Base-by-base conservation (phyloP, 192 early-diverging fungal species). In the Physocladia obscura region DNA sequence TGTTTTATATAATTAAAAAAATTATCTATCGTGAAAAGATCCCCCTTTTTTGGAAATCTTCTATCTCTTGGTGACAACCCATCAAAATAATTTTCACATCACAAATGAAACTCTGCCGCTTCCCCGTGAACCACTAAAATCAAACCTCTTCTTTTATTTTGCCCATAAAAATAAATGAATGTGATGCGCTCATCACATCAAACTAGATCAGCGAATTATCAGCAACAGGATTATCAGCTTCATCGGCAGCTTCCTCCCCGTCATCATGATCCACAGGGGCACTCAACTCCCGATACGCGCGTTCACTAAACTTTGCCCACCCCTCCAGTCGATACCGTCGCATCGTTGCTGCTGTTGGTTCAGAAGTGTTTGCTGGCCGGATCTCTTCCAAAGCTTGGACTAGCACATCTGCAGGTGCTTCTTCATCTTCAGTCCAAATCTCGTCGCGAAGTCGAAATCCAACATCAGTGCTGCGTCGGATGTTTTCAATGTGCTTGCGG, bases 401-500 rank as follows among this genome's bases (percentile, higher is more conserved):
- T 50, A 39, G 32, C 13, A 2, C 5, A 19, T 13, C 22, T 24
- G 4, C 26, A 5, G n/a, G 30, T 34, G 21, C 65, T 34, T 52
- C 70, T 49, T 64, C 70, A 8, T 62, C 61, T 49, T 67, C 73
- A 0, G 55, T 31, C 73, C 73, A 74, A 11, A 68, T 34, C 35
- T 68, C 73, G 38, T 74, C 64, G 2, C 63, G 73, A 30, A 74
- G 8, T 29, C 73, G 62, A 38, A 74, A 74, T 22, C 50, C 63
- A 8, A 62, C 63, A 59, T 74, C 73, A 1, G 57, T 68, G 49
- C 75, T 73, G 11, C 82, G 37, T 22, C 78, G 63, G 13, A 80
- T 72, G 38, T 84, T 71, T 44, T 74, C 67, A 30, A 80, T 70
- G 68, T 84, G 82, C 37, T 69, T 60, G 21, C 79, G 70, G 24